Conservation (phyloP, 1,139 yeast genomes). For the Geotrichum restrictum region DNA sequence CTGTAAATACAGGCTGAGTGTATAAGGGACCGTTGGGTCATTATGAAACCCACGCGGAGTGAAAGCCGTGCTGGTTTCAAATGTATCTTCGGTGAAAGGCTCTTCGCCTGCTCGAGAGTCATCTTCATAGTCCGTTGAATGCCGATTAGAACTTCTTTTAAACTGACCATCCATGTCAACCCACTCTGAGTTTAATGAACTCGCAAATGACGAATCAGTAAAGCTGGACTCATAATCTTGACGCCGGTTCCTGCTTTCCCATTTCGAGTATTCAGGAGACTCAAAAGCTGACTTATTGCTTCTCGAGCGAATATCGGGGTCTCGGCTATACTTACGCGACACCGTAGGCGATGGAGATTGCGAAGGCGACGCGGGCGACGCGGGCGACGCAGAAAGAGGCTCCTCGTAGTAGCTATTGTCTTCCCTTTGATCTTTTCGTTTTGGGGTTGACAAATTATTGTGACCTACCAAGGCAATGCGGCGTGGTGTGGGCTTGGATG, state of each 20-base stretch:
- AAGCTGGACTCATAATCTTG: neutral
- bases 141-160: neutral
- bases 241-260: neutral
- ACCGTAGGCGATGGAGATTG: constrained; percentile 2
- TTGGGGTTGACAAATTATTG: too few species aligned
- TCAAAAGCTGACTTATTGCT: neutral
- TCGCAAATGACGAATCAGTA: constrained; percentile 4
- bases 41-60: constrained; percentile 9
- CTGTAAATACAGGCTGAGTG: constrained; percentile 69
- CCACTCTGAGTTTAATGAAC: constrained; percentile 5
- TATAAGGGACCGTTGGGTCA: constrained; percentile 59
- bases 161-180: constrained; percentile 4
- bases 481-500: constrained; percentile 5
- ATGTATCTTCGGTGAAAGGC: neutral
- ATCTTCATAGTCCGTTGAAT: neutral
- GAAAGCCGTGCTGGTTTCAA: neutral
- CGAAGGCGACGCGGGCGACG: too few species aligned
- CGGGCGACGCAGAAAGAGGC: neutral
- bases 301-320: neutral
- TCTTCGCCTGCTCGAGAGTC: neutral
- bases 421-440: neutral
- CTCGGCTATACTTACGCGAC: neutral
- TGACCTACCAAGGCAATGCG: neutral
- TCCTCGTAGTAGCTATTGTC: neutral
- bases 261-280: neutral